Evolutionary conservation across 805 yeast species (phyloP).

Genomic region (Starmerella kuoi): DNA sequence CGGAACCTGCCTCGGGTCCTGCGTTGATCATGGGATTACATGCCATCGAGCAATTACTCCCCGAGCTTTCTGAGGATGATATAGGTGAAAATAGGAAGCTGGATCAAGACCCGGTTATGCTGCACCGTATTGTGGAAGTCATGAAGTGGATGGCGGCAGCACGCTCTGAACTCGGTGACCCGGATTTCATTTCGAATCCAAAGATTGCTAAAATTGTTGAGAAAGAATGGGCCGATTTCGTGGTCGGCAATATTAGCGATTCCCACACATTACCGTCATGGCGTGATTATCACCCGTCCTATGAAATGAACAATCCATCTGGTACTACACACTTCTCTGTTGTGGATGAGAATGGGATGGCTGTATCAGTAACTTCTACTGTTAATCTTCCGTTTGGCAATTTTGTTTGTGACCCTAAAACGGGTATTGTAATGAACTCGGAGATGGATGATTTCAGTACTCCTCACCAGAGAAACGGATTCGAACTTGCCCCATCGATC

Average conservation of each 20-base stretch:
- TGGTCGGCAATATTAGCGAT: constrained; percentile 42
- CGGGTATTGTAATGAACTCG: constrained; percentile 75
- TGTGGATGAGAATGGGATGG: constrained; percentile 60
- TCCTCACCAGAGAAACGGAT: constrained; percentile 58
- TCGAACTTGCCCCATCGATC: constrained; percentile 67
- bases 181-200: constrained; percentile 24
- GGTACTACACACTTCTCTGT: constrained; percentile 86
- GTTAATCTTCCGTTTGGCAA: constrained; percentile 78
- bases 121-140: constrained; percentile 64
- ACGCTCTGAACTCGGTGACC: constrained; percentile 78
- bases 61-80: constrained; percentile 12
- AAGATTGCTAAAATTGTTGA: constrained; percentile 38
- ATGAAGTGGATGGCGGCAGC: constrained; percentile 93
- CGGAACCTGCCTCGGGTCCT: constrained; percentile 75
- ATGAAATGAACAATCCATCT: constrained; percentile 63
- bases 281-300: constrained; percentile 68
- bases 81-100: constrained; percentile 22
- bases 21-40: constrained; percentile 66
- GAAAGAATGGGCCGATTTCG: constrained; percentile 45
- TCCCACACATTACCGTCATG: constrained; percentile 45
- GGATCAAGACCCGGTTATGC: constrained; percentile 38
- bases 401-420: constrained; percentile 59
- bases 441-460: constrained; percentile 92
- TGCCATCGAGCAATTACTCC: constrained; percentile 41
- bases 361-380: constrained; percentile 81